Evolutionary conservation across 2,329 filamentous ascomycete species (phyloP), one percentile per base, ranked within the genome.

Genomic region (Pestalotiopsis sp.): DNA sequence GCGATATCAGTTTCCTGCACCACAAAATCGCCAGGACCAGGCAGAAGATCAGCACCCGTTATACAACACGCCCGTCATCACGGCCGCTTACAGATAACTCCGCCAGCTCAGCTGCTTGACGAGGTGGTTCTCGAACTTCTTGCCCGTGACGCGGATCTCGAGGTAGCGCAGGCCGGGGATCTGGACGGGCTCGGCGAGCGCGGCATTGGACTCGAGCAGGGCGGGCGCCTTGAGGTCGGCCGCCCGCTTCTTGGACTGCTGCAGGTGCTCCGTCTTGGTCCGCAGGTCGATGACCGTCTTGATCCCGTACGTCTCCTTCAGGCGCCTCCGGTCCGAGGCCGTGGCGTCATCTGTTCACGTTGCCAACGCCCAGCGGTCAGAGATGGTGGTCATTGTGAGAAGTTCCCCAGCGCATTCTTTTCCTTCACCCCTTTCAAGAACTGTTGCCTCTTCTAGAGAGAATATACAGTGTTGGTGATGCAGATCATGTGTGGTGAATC

Each of bases 221-320:
- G 83, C 81, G 2, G 84, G 83, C 7, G 79, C 74, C 64, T 80
- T 78, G 63, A 84, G 77, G 70, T 84, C 83, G 4, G 83, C 81
- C 64, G 85, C 78, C 38, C 87, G 86, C 77, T 91, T 93, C 69
- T 89, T 84, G 13, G 88, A 86, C 75, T 92, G 90, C 76, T 90
- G 88, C 71, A 89, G 83, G 75, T 93, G 91, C 79, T 95, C 93
- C 25, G 92, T 93, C 89, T 91, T 89, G 70, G 93, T 93, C 68
- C 94, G 88, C 12, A 97, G 83, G 81, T 97, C 94, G 69, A 97
- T 87, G 56, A 97, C 87, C 2, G 90, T 93, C 72, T 85, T 88
- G 71, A 97, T 87, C 25, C 87, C 85, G 73, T 91, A 86, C 40
- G 89, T 85, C 7, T 89, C 80, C 11, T 83, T 79, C 12, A 97